phyloP scores from a whole-genome alignment of 805 yeast species.

The Schwanniomyces vanrijiae region DNA sequence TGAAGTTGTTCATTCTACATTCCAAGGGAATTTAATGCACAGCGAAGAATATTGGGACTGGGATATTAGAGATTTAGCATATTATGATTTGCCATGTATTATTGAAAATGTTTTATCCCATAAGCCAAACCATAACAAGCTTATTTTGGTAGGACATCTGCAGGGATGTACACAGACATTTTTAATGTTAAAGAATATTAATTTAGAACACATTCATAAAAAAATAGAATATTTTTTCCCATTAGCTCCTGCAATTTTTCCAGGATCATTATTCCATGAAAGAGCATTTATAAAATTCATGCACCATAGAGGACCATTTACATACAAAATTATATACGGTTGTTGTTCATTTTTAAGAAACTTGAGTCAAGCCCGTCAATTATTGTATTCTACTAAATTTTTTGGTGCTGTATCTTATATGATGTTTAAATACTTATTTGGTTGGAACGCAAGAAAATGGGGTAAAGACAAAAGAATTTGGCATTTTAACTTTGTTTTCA shows the following conservation, averaged over 20 bases:
- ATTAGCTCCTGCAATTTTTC: conserved; percentile 88
- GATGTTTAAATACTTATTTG: conserved; percentile 84
- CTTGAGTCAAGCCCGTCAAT: conserved; percentile 58
- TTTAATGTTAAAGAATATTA: conserved; percentile 54
- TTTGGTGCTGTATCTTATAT: conserved; percentile 69
- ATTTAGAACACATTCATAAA: conserved; percentile 37
- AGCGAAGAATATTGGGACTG: conserved; percentile 81
- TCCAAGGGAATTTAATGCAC: conserved; percentile 34
- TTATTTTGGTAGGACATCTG: conserved; percentile 78
- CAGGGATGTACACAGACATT: conserved; percentile 93
- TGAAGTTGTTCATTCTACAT: conserved; percentile 56
- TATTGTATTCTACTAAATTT: conserved; percentile 36
- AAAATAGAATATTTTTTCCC: conserved; percentile 71
- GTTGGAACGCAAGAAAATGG: conserved; percentile 82
- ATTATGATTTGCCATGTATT: conserved; percentile 73
- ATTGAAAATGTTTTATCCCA: conserved; percentile 56
- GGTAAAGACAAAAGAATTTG: conserved; percentile 58
- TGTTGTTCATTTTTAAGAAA: conserved; percentile 74
- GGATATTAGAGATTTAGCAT: conserved; percentile 85
- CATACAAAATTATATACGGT: conserved; percentile 65
- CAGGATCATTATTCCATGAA: conserved; percentile 71
- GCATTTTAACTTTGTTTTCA: conserved; percentile 75
- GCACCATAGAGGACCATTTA: conserved; percentile 46
- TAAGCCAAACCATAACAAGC: conserved; percentile 40
- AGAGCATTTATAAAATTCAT: conserved; percentile 63